Conservation (phyloP, 148 eudicot species). For the Rhododendron kiyosumense region DNA sequence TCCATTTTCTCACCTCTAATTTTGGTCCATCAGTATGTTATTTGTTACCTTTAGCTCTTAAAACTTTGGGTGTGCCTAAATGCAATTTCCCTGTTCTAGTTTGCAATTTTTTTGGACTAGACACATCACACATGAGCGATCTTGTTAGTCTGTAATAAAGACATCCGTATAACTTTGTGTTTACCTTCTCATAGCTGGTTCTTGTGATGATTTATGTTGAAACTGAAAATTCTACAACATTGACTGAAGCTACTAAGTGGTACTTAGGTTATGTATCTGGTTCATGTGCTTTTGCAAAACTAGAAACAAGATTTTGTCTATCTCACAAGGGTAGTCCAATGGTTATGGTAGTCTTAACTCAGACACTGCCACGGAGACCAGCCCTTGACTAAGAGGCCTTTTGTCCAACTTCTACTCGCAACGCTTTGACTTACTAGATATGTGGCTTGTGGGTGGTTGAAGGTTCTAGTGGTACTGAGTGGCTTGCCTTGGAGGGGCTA, state of each 20-base stretch:
- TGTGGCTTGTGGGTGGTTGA: background rate
- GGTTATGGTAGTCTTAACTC: background rate
- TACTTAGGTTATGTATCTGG: background rate
- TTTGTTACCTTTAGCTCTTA: background rate
- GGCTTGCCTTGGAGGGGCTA: background rate
- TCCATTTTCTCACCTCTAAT: background rate
- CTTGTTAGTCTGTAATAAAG: background rate
- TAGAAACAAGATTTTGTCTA: background rate
- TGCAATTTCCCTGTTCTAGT: background rate
- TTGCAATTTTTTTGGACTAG: background rate
- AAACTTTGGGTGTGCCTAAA: background rate
- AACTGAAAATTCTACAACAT: background rate
- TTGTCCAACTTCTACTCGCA: background rate
- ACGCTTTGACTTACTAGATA: background rate
- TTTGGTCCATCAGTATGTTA: background rate
- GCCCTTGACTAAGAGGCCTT: background rate
- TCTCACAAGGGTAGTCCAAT: background rate
- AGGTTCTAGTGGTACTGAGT: background rate
- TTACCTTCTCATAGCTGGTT: background rate
- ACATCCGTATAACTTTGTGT: background rate
- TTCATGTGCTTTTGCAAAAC: background rate
- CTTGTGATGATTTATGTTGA: background rate
- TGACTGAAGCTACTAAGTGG: background rate
- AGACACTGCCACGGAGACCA: background rate
- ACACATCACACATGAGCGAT: background rate